Conservation (phyloP, 2,329 filamentous ascomycete species). For the Pseudogymnoascus sp. region DNA sequence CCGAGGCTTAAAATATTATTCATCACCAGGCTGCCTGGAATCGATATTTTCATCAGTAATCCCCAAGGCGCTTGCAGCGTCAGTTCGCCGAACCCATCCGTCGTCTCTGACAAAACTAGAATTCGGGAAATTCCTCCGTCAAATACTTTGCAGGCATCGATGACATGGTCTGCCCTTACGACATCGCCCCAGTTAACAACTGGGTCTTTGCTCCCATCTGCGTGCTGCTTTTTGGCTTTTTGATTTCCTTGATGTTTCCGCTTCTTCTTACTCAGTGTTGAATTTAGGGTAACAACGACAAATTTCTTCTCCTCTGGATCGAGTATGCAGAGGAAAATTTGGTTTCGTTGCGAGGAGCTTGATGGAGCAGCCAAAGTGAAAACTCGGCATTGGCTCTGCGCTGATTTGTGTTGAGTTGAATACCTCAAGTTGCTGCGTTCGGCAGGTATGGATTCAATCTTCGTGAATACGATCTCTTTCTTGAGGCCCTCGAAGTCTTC, state of each 20-base stretch:
- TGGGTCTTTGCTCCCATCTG: slow-evolving; percentile 18
- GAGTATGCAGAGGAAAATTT: slow-evolving; percentile 61
- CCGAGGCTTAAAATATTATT: slow-evolving; percentile 55
- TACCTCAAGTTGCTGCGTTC: slow-evolving; percentile 55
- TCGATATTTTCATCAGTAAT: slow-evolving; percentile 55
- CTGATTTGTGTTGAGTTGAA: slow-evolving; percentile 46
- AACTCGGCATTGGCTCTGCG: slow-evolving; percentile 50
- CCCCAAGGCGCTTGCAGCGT: slow-evolving; percentile 73
- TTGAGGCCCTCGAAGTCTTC: slow-evolving; percentile 63
- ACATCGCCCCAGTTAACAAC: slow-evolving; percentile 22
- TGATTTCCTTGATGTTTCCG: slow-evolving; percentile 9
- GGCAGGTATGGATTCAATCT: slow-evolving; percentile 60
- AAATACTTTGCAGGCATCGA: slow-evolving; percentile 64
- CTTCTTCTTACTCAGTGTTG: slow-evolving; percentile 30
- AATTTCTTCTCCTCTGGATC: slow-evolving; percentile 61
- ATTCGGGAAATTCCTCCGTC: slow-evolving; percentile 63
- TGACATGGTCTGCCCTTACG: slow-evolving; percentile 53
- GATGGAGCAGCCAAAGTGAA: slow-evolving; percentile 59
- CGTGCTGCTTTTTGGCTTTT: slow-evolving; percentile 11
- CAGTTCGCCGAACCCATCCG: slow-evolving; percentile 56
- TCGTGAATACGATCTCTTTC: slow-evolving; percentile 65
- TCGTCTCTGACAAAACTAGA: slow-evolving; percentile 59
- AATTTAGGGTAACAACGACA: slow-evolving; percentile 56
- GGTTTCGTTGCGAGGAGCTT: slow-evolving; percentile 45
- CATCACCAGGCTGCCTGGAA: slow-evolving; percentile 50